These are phyloP conservation scores for Leishmania turanica DNA, from an alignment of 208 protist genomes.

Conservation along the genomic window DNA sequence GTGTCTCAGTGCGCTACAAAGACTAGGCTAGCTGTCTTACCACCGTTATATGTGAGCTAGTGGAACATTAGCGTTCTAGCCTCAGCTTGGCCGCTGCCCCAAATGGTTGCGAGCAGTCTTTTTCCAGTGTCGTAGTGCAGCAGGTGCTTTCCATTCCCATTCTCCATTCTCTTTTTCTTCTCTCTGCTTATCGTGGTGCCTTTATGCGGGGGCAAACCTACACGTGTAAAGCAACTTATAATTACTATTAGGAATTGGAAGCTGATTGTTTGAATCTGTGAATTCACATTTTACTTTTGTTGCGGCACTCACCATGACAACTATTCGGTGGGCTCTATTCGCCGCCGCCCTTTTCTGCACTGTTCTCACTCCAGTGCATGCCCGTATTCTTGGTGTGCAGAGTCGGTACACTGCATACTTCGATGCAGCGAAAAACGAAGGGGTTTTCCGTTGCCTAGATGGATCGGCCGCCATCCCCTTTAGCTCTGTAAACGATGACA, in stretches of 20 bases:
- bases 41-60: neutral
- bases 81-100: neutral
- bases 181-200: neutral
- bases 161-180: neutral
- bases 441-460: slow-evolving; percentile 53
- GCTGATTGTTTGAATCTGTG: neutral
- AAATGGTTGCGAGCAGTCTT: neutral
- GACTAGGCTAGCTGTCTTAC: neutral
- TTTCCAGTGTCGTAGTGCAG: neutral
- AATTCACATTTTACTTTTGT: neutral
- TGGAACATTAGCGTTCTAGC: neutral
- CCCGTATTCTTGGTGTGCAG: slow-evolving; percentile 33
- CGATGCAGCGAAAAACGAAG: slow-evolving; percentile 18
- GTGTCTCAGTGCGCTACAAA: neutral
- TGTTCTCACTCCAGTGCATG: neutral
- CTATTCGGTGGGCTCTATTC: neutral
- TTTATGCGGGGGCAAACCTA: neutral
- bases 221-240: neutral
- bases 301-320: neutral
- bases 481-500: slow-evolving; percentile 93
- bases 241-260: neutral
- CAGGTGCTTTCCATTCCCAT: neutral
- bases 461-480: slow-evolving; percentile 51
- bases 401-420: slow-evolving; percentile 20
- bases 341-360: neutral